A percentile compares a stretch with the other conserved stretches of the same genome.
phyloP scores from a whole-genome alignment of 805 yeast genomes.

The Kuraishia piskuri region DNA sequence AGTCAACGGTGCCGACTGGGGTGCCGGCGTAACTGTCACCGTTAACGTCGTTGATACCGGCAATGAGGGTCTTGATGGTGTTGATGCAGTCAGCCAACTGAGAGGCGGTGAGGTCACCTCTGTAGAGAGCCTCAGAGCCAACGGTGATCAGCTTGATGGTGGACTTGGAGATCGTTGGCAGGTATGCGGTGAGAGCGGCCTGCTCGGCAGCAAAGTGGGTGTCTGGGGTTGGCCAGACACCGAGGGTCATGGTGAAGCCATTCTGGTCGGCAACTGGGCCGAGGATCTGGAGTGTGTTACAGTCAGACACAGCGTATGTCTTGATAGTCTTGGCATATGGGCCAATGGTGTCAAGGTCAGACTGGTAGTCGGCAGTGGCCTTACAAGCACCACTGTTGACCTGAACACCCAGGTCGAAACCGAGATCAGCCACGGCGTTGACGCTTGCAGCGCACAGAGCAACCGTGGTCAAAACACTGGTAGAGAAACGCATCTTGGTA shows the following conservation, averaged over 20 bases:
- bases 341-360: slow-evolving; percentile 55
- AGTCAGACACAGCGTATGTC: slow-evolving; percentile 89
- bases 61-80: slow-evolving; percentile 51
- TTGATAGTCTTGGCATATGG: slow-evolving; percentile 60
- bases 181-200: slow-evolving; percentile 55
- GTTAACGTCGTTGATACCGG: slow-evolving; percentile 61
- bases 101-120: slow-evolving; percentile 73
- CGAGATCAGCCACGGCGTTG: slow-evolving; percentile 35
- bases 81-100: slow-evolving; percentile 62
- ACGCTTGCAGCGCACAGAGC: slow-evolving; percentile 10
- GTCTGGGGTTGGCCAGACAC: slow-evolving; percentile 92
- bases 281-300: slow-evolving; percentile 76
- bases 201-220: slow-evolving; percentile 70
- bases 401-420: slow-evolving; percentile 82
- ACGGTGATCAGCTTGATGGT: slow-evolving; percentile 75
- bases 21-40: slow-evolving; percentile 67
- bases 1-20: slow-evolving; percentile 90
- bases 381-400: slow-evolving; percentile 72
- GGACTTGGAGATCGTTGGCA: slow-evolving; percentile 63
- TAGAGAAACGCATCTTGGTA: slow-evolving; percentile 17
- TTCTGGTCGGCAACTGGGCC: slow-evolving; percentile 82
- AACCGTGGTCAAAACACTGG: slow-evolving; percentile 14
- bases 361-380: slow-evolving; percentile 55
- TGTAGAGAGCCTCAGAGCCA: slow-evolving; percentile 94
- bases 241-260: slow-evolving; percentile 71